Conservation (phyloP, 331 rosid genomes). For the Arachis monticola region DNA sequence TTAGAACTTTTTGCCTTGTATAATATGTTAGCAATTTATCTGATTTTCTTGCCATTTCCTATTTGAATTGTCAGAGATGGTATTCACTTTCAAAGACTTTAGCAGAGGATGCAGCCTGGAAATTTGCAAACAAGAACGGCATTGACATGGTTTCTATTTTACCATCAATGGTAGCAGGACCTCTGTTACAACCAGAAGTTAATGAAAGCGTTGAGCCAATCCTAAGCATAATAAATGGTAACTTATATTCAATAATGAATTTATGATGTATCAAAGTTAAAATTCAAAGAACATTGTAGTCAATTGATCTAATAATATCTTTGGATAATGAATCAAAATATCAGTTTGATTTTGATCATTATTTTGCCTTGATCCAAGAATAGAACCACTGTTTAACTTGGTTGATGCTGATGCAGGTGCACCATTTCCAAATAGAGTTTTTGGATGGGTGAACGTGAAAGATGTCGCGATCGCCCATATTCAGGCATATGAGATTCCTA, state of each 20-base stretch:
- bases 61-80: constrained; percentile 63
- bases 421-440: constrained; percentile 50
- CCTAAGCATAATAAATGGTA: constrained; percentile 67
- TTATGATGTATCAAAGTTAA: neutral
- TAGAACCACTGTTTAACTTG: constrained; percentile 14
- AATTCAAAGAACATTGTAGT: neutral
- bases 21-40: neutral
- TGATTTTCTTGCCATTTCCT: constrained; percentile 25
- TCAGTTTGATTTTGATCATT: neutral
- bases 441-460: constrained; percentile 73
- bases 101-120: constrained; percentile 96
- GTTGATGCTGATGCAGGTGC: constrained; percentile 52
- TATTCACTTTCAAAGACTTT: constrained; percentile 80
- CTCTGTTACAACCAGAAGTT: constrained; percentile 77
- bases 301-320: neutral
- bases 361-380: neutral
- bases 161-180: constrained; percentile 78
- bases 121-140: constrained; percentile 72
- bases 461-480: constrained; percentile 80
- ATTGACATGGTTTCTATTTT: constrained; percentile 75
- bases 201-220: constrained; percentile 63
- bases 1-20: neutral
- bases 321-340: neutral
- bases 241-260: neutral
- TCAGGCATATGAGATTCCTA: constrained; percentile 72